phyloP scores from a whole-genome alignment of 2,329 filamentous ascomycete genomes.

The Fusarium sambucinum region DNA sequence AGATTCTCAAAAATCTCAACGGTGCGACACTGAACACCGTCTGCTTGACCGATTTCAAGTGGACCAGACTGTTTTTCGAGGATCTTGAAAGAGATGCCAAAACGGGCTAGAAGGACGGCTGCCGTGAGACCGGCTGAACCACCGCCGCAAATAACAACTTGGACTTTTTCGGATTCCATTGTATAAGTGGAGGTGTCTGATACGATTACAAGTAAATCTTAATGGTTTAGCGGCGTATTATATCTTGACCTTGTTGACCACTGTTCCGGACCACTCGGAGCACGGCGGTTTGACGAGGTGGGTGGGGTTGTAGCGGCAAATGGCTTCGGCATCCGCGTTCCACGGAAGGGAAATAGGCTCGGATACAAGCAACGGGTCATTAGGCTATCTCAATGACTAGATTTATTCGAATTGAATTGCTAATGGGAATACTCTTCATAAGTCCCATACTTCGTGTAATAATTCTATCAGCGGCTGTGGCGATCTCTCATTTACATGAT shows the following conservation, averaged over 20 bases:
- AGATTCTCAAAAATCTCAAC: conserved; percentile 80
- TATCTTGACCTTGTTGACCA: not conserved
- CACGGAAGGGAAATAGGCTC: conserved; percentile 3
- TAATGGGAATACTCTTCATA: accelerated
- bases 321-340: conserved; percentile 13
- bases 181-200: accelerated
- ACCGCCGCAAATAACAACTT: conserved; percentile 24
- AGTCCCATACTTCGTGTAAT: not conserved
- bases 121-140: conserved; percentile 28
- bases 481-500: not conserved
- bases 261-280: not conserved
- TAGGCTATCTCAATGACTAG: not conserved
- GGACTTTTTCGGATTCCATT: conserved; percentile 11
- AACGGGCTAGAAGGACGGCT: conserved; percentile 21
- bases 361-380: not conserved
- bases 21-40: conserved; percentile 70
- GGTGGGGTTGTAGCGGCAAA: conserved; percentile 11
- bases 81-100: conserved; percentile 22
- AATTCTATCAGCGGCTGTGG: accelerated
- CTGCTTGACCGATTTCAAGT: conserved; percentile 55
- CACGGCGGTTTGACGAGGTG: not conserved
- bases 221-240: not conserved
- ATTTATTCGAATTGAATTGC: accelerated
- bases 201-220: not conserved
- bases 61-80: conserved; percentile 9